Base-by-base conservation (phyloP, 345 rosid genomes). In the Eucalyptus caleyi region DNA sequence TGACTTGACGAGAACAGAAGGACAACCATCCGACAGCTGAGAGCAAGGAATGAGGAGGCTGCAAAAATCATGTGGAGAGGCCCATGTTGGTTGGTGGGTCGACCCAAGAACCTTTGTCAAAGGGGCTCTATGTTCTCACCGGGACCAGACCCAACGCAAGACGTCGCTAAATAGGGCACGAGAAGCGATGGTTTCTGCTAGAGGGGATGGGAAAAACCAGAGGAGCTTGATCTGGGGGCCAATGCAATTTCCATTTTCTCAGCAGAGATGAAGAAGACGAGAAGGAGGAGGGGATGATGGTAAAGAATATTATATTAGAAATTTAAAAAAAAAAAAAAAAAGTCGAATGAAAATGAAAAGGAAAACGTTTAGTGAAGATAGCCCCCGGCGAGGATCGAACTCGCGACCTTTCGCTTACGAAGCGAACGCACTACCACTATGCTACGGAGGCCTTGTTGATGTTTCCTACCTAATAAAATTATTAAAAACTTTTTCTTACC, bases 341-440 rank as follows among this genome's bases (percentile, higher is more conserved):
- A 3, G 5, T 10, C 6, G 11, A 18, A 47, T 26, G 50, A 16
- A 47, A 8, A 86, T 18, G 7, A 50, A 50, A 49, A 21, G 0
- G 7, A 50, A 49, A 50, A 21, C 3, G 14, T 19, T 3, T 15
- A 8, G 12, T 0, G 5, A 21, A 37, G 0, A 21, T 19, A 90
- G 92, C 92, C 90, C 90, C 89, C 90, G 90, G 90, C 88, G 97
- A 96, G 95, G 95, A 96, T 97, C 98, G 98, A 97, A 95, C 98
- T 97, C 99, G 95, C 97, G 99, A 93, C 98, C 99, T 96, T 96
- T 97, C 98, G 97, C 99, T 97, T 97, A 97, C 98, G 98, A 97
- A 97, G 99, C 97, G 98, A 97, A 97, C 98, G 97, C 99, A 97
- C 96, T 96, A 94, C 99, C 99, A 97, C 99, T 96, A 96, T 97